Conservation (phyloP, 371 early-diverging fungal genomes). For the Mortierella sp. region DNA sequence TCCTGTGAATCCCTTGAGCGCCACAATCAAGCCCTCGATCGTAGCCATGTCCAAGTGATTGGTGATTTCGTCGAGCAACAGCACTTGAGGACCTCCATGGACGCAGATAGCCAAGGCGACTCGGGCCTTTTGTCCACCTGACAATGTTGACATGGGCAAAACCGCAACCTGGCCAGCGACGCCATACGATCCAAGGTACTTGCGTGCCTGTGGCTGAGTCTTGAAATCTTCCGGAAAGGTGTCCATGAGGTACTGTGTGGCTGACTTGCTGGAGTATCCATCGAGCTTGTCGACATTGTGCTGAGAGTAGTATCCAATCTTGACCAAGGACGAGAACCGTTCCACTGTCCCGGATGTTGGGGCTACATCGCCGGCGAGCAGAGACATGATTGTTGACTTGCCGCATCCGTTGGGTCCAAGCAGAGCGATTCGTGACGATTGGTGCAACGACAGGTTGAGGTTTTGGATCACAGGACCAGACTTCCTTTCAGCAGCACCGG, state of each 20-base stretch:
- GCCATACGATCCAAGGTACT: conserved; percentile 75
- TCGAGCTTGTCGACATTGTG: conserved; percentile 76
- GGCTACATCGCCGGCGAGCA: conserved; percentile 67
- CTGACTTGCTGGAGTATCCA: conserved; percentile 58
- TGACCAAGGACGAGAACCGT: conserved; percentile 63
- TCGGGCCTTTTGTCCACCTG: conserved; percentile 84
- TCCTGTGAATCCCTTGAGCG: conserved; percentile 68
- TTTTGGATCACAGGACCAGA: conserved; percentile 58
- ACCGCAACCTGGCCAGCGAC: conserved; percentile 67
- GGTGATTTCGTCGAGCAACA: conserved; percentile 88
- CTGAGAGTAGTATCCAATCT: conserved; percentile 85
- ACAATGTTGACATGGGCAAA: conserved; percentile 61
- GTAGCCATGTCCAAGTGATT: conserved; percentile 86
- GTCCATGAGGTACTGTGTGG: conserved; percentile 61
- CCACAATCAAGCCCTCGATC: conserved; percentile 71
- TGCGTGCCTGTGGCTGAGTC: conserved; percentile 69
- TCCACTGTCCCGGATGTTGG: conserved; percentile 71
- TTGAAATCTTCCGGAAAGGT: conserved; percentile 55
- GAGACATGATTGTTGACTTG: conserved; percentile 85
- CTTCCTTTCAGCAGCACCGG: conserved; percentile 35
- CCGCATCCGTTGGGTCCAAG: conserved; percentile 87
- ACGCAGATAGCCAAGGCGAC: conserved; percentile 77
- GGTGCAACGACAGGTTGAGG: conserved; percentile 72
- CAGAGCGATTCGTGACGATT: conserved; percentile 70
- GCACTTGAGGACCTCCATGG: conserved; percentile 75